Evolutionary conservation across 495 filamentous ascomycete genomes (phyloP).

Genomic region (Apiosordaria backusii): DNA sequence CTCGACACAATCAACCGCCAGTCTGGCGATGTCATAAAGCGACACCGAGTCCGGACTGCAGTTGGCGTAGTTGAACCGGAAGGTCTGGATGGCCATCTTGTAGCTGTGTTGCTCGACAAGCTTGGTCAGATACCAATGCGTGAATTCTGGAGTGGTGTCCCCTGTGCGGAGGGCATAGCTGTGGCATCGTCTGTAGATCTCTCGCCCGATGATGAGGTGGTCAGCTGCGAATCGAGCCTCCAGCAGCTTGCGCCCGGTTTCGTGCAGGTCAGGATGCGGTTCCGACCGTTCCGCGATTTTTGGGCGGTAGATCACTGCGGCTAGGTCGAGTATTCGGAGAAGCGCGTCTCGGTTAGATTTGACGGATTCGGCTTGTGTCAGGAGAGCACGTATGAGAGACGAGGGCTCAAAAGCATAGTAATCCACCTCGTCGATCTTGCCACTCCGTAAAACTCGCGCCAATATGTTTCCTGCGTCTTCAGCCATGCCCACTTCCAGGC

Average conservation of each 20-base stretch:
- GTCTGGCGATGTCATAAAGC: conserved; percentile 24
- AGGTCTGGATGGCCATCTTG: conserved; percentile 30
- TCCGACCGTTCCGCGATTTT: conserved; percentile 23
- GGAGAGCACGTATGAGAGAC: conserved; percentile 29
- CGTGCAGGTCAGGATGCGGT: conserved; percentile 15
- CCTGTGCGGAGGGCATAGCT: conserved; percentile 7
- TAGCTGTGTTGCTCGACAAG: conserved; percentile 28
- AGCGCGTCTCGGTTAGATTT: background rate
- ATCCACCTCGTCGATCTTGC: conserved; percentile 31
- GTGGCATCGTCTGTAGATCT: conserved; percentile 34
- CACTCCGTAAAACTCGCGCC: conserved; percentile 22
- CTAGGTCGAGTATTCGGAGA: conserved; percentile 22
- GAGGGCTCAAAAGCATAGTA: conserved; percentile 36
- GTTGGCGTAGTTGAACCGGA: conserved; percentile 28
- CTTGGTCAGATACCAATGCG: conserved; percentile 28
- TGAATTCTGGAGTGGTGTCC: conserved; percentile 16
- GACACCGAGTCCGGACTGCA: conserved; percentile 21
- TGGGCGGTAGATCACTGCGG: conserved; percentile 29
- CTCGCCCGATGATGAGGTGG: conserved; percentile 11
- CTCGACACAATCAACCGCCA: conserved; percentile 31
- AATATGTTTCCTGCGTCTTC: conserved; percentile 36
- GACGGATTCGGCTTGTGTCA: conserved; percentile 19
- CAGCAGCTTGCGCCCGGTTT: conserved; percentile 34
- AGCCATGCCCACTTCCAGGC: conserved; percentile 24
- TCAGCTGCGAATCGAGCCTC: conserved; percentile 21